phyloP scores from a whole-genome alignment of 768 basidiomycete species.

The Tulasnella sp. region DNA sequence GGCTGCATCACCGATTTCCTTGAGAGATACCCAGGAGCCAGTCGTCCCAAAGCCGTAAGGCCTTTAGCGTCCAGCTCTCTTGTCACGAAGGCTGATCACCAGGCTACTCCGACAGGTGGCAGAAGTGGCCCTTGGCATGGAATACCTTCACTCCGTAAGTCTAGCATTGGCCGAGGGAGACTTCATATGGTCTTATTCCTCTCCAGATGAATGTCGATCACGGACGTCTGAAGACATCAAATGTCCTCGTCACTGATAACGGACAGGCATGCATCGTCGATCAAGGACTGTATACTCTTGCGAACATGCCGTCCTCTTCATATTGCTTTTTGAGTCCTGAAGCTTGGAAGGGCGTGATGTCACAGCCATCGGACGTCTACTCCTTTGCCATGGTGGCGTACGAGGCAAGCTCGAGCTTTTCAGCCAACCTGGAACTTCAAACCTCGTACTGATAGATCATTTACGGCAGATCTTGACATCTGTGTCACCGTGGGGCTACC shows the following conservation, averaged over 20 bases:
- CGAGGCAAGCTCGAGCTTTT: not conserved
- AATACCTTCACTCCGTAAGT: conserved; percentile 9
- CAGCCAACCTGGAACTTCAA: too few species aligned
- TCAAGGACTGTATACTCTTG: conserved; percentile 6
- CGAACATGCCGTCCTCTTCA: not conserved
- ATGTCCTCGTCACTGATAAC: conserved; percentile 14
- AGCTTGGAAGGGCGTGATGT: conserved; percentile 16
- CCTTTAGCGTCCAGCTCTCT: not conserved
- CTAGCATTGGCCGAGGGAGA: not conserved
- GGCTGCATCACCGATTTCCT: conserved; percentile 6
- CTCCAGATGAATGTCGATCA: conserved; percentile 7
- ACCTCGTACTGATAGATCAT: too few species aligned
- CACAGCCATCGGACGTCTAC: conserved; percentile 8
- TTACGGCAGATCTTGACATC: conserved; percentile 6
- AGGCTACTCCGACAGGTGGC: not conserved
- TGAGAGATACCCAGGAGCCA: not conserved
- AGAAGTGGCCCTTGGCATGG: conserved; percentile 14
- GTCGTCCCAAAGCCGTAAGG: conserved; percentile 7
- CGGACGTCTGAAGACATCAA: conserved; percentile 12
- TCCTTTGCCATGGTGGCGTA: conserved; percentile 10
- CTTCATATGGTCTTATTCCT: not conserved
- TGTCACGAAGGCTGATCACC: not conserved
- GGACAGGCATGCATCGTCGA: conserved; percentile 12
- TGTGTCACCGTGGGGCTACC: conserved; percentile 3
- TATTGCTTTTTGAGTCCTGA: conserved; percentile 14